Evolutionary conservation across 1,284 basidiomycete genomes (phyloP), one percentile per base, ranked within the genome.

Genomic region (Ceratobasidium sp.): DNA sequence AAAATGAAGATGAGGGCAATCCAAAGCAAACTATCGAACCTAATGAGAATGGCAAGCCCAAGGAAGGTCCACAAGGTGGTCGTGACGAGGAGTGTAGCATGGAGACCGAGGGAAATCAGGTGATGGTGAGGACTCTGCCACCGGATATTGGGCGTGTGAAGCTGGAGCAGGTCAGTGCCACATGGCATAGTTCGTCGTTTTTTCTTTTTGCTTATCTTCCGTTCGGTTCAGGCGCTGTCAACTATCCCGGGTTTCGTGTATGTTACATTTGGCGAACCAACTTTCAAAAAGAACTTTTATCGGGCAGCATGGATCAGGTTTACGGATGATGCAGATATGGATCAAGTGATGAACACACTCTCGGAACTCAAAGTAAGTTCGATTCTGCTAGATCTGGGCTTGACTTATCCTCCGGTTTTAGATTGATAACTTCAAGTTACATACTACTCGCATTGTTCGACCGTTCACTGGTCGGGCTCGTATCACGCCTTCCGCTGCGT

Each of bases 391-490:
- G 2, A 51, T n/a, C 14, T 18, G 28, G 30, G 36, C 33, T 69
- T 75, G 63, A 69, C 46, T 75, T 36, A 7, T 36, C 70, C 51
- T 28, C 51, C 21, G 62, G 7, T 72, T 72, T 23, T 75, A 96
- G 95, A 92, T 97, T 78, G 94, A 95, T 80, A 91, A 90, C 69
- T 96, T 96, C 83, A 95, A 94, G 76, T 83, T 96, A 66, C 94
- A 96, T 80, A 91, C 96, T 77, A 88, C 87, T 23, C 90, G 94
- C 79, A 94, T 90, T 77, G 85, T 86, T 38, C 88, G 89, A 70
- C 89, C 94, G 16, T 92, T 94, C 79, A 85, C 88, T 66, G 90
- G 90, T 75, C 86, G 89, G 74, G 83, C 92, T 73, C 89, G 93
- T 51, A 87, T 87, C 75, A 87, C 94, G 2, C 94, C 95, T 21